Evolutionary conservation across 176 grass and related monocot species (phyloP), one percentile per base, ranked within the genome.

Genomic region (Poa pratensis): DNA sequence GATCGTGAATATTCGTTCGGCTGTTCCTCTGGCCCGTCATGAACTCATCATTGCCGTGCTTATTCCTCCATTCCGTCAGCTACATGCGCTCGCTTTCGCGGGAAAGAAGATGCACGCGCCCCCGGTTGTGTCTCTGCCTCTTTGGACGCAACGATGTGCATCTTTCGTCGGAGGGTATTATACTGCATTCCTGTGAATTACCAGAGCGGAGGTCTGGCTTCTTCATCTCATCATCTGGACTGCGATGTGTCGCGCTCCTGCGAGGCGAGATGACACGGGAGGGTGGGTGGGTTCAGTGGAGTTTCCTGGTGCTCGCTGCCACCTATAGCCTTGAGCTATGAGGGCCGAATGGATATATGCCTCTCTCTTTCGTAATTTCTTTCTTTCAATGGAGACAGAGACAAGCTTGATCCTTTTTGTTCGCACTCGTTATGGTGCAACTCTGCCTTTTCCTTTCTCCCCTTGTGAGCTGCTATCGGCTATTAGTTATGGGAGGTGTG

Each of bases 1-100:
- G 54, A 14, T 45, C 49, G 23, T 84, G 75, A 80, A 90, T 84
- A 90, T 87, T 87, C 69, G 68, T 30, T 50, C 26, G 46, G 50
- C 49, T 49, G 26, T 13, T 58, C 35, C 28, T 76, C 76, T 80
- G 80, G 75, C 80, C 85, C 70, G 70, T 50, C 43, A 17, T 52
- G 16, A 28, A 3, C 73, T 53, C 48, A 73, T 61, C 48, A 78
- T 74, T 85, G 19, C 18, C 23, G 30, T 11, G 86, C 79, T 72
- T 64, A 53, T 87, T 88, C 34, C 60, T 85, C 43, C 7, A 26
- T 50, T 78, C 71, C 83, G 52, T 81, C 71, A 77, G 77, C 3
- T 30, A 30, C 28, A 30, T 30, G 82, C 60, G 59, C 57, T 40
- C 79, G 79, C 88, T 86, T 86, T 90, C 84, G 54, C 18, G 0